These are phyloP conservation scores for Pichia sp. DNA, from an alignment of 1,139 yeast species.

Conservation along the genomic window DNA sequence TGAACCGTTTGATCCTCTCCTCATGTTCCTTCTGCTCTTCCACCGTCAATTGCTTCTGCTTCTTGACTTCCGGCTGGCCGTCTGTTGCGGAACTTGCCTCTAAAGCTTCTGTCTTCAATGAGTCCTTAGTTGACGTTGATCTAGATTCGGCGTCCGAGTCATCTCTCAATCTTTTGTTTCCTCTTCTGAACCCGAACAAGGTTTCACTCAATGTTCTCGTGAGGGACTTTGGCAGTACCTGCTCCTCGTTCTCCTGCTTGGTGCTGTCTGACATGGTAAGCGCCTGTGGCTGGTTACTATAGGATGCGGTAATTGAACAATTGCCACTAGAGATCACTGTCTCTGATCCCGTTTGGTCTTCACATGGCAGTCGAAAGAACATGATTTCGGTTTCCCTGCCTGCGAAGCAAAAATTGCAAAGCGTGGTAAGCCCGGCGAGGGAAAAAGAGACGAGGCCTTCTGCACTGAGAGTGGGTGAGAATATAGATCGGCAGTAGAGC, in stretches of 20 bases:
- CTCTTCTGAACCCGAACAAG: conserved; percentile 11
- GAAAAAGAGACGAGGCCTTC: neutral
- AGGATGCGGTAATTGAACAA: neutral
- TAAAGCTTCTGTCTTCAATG: neutral
- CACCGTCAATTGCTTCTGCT: conserved; percentile 2
- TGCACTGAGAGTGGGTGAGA: no score
- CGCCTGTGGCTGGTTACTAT: neutral
- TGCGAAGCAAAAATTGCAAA: neutral
- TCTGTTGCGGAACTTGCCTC: neutral
- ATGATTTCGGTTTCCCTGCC: neutral
- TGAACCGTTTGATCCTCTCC: conserved; percentile 18
- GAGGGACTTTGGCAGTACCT: conserved; percentile 6
- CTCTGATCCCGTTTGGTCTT: neutral
- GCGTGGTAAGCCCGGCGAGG: neutral
- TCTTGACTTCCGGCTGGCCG: neutral
- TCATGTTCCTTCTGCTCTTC: conserved; percentile 15
- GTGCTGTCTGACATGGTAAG: neutral
- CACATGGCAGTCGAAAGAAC: neutral
- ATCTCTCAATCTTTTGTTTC: conserved; percentile 11
- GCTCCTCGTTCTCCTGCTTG: neutral
- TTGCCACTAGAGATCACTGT: neutral
- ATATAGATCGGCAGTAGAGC: no score
- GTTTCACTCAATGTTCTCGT: conserved; percentile 16
- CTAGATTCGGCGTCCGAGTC: conserved; percentile 10
- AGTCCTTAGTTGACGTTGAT: conserved; percentile 3